These are phyloP conservation scores for Irpex sp. DNA, from an alignment of 1,284 basidiomycete genomes.

Conservation along the genomic window DNA sequence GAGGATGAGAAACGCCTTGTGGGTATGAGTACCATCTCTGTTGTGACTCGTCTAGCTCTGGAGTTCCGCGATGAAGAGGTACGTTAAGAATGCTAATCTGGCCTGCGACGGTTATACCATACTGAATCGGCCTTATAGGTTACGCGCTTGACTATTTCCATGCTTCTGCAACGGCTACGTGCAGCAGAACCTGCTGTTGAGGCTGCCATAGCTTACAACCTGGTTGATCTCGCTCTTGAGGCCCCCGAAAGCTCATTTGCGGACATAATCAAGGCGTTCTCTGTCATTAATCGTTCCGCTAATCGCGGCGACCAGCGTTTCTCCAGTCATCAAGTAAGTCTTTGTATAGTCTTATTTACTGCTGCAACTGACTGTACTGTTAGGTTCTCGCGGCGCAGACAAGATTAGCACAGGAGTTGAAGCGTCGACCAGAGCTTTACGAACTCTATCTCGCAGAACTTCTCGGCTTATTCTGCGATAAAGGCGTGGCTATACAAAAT, in stretches of 20 bases:
- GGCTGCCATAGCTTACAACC: slow-evolving; percentile 86
- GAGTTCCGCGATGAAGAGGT: slow-evolving; percentile 84
- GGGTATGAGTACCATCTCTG: slow-evolving; percentile 87
- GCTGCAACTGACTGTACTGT: neutral
- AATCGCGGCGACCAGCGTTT: slow-evolving; percentile 83
- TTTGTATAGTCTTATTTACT: neutral
- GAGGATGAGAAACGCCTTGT: slow-evolving; percentile 86
- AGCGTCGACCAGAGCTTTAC: slow-evolving; percentile 70
- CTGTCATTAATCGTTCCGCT: slow-evolving; percentile 79
- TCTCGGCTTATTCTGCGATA: slow-evolving; percentile 84
- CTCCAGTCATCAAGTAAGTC: slow-evolving; percentile 77
- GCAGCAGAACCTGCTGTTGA: slow-evolving; percentile 84
- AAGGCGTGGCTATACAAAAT: slow-evolving; percentile 89
- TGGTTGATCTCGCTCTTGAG: slow-evolving; percentile 85
- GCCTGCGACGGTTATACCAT: neutral
- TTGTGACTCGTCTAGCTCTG: slow-evolving; percentile 79
- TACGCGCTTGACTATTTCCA: slow-evolving; percentile 83
- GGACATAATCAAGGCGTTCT: slow-evolving; percentile 86
- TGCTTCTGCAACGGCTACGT: slow-evolving; percentile 87
- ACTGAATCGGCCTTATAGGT: slow-evolving; percentile 42
- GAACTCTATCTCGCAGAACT: slow-evolving; percentile 84
- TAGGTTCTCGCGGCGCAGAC: slow-evolving; percentile 87
- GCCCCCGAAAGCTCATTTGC: slow-evolving; percentile 77
- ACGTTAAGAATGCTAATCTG: slow-evolving; percentile 8
- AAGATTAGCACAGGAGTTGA: slow-evolving; percentile 76